Base-by-base conservation (phyloP, 164 flowering plant species). In the Aristolochia californica region DNA sequence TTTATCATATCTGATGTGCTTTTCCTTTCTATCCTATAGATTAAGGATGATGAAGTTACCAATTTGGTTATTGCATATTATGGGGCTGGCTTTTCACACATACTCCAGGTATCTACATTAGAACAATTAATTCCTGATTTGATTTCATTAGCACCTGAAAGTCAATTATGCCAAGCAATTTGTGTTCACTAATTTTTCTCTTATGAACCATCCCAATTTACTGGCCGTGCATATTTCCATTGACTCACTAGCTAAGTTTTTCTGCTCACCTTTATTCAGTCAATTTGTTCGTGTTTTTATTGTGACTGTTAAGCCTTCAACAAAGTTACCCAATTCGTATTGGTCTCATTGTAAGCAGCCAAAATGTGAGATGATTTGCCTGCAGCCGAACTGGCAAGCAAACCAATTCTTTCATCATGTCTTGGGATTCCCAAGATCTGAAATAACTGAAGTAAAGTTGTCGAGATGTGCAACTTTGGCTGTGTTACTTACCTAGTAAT, bases 51-150 rank as follows among this genome's bases (percentile, higher is more conserved):
- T 63, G 73, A 79, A 28, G 52, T 75, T 45, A 80, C 82, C 74
- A 81, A 75, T 63, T 63, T 94, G 57, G 82, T 90, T 69, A 68
- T 77, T 44, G 77, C 95, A 53, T 87, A 89, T 59, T 67, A 66
- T 48, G 80, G 90, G 80, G 93, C 99, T 8, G 97, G 96, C 54
- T 72, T 73, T 68, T 80, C 87, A 27, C 74, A 43, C 64, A 60
- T 73, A 38, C 70, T 64, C n/a, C 95, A 81, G 97, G 99, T 94
- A 60, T 66, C 57, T 30, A 15, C 24, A 5, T 13, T n/a, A 5
- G 56, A 11, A 13, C 43, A 47, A 14, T n/a, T 10, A 21, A 47
- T 17, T 47, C 21, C n/a, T 2, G 14, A 16, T 17, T n/a, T n/a
- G 50, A 47, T n/a, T n/a, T 47, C 11, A 16, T 16, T 17, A 16